Evolutionary conservation across 2,329 filamentous ascomycete genomes (phyloP).

Genomic region (Cytospora paraplurivora): DNA sequence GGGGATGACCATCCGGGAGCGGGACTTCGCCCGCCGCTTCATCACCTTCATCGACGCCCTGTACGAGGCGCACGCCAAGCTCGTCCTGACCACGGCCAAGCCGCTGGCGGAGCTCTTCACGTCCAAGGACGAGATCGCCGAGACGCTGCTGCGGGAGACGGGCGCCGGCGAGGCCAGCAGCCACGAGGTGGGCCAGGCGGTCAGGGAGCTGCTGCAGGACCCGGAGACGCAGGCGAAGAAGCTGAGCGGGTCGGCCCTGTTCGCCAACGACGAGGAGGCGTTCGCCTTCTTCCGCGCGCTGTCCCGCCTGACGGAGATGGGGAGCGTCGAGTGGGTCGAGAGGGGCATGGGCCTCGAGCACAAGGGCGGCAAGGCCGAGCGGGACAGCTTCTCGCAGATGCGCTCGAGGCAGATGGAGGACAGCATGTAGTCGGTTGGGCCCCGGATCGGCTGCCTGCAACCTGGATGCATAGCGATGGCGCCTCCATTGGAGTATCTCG

Average conservation of each 20-base stretch:
- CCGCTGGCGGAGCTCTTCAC: slow-evolving; percentile 86
- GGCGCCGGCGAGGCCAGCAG: slow-evolving; percentile 43
- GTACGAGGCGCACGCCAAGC: slow-evolving; percentile 90
- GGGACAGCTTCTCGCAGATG: slow-evolving; percentile 65
- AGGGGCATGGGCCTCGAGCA: slow-evolving; percentile 69
- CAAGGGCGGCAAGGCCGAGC: slow-evolving; percentile 65
- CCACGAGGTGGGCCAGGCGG: slow-evolving; percentile 63
- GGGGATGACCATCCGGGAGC: slow-evolving; percentile 82
- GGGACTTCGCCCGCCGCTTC: slow-evolving; percentile 87
- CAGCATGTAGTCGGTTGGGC: slow-evolving; percentile 57
- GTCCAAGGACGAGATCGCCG: slow-evolving; percentile 67
- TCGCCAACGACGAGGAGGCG: slow-evolving; percentile 91
- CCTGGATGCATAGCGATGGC: no score
- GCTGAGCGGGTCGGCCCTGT: slow-evolving; percentile 83
- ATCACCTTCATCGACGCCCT: slow-evolving; percentile 98
- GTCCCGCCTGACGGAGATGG: slow-evolving; percentile 87
- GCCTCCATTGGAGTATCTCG: not conserved
- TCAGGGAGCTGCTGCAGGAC: slow-evolving; percentile 85
- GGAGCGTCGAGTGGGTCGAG: slow-evolving; percentile 92
- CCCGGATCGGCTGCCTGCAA: no score
- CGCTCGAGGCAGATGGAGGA: slow-evolving; percentile 70
- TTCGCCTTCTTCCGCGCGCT: slow-evolving; percentile 94
- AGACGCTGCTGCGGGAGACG: slow-evolving; percentile 55
- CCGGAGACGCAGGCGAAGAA: slow-evolving; percentile 81
- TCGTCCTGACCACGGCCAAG: slow-evolving; percentile 88